Conservation (phyloP, 2,329 filamentous ascomycete species). For the Metarhizium album region DNA sequence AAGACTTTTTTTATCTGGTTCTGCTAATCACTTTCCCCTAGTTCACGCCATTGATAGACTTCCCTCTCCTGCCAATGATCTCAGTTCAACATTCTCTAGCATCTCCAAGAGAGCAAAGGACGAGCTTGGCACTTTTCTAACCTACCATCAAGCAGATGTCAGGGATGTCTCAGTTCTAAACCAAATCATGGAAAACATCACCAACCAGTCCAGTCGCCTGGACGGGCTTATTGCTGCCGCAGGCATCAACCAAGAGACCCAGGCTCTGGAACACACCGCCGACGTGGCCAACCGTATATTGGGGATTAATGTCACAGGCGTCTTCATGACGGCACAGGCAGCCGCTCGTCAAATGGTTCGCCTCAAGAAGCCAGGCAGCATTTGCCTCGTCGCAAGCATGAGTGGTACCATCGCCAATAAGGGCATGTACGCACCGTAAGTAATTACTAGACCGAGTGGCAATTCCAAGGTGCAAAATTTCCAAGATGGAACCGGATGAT, state of each 20-base stretch:
- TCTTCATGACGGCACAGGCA: conserved; percentile 76
- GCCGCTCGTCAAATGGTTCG: conserved; percentile 68
- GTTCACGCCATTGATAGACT: conserved; percentile 59
- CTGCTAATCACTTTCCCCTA: conserved; percentile 13
- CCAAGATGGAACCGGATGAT: no score
- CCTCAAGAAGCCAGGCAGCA: conserved; percentile 46
- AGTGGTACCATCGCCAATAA: conserved; percentile 54
- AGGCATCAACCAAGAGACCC: conserved; percentile 36
- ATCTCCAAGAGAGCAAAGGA: conserved; percentile 52
- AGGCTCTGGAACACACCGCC: conserved; percentile 65
- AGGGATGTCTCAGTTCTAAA: conserved; percentile 60
- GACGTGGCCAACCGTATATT: conserved; percentile 69
- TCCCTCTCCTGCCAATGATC: conserved; percentile 33
- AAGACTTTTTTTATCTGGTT: no score
- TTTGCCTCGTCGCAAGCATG: conserved; percentile 62
- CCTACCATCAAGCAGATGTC: conserved; percentile 74
- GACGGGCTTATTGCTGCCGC: conserved; percentile 51
- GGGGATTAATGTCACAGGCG: conserved; percentile 77
- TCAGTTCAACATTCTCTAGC: conserved; percentile 47
- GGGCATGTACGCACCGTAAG: conserved; percentile 31
- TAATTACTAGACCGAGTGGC: no score
- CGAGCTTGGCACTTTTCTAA: conserved; percentile 55
- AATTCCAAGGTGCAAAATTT: conserved; percentile 15
- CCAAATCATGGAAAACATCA: conserved; percentile 57
- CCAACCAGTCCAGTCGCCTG: conserved; percentile 56